Percentiles rank a stretch among this genome's conserved stretches.
Evolutionary conservation across 2,329 filamentous ascomycete species (phyloP).

Genomic region (Orbilia brochopaga): DNA sequence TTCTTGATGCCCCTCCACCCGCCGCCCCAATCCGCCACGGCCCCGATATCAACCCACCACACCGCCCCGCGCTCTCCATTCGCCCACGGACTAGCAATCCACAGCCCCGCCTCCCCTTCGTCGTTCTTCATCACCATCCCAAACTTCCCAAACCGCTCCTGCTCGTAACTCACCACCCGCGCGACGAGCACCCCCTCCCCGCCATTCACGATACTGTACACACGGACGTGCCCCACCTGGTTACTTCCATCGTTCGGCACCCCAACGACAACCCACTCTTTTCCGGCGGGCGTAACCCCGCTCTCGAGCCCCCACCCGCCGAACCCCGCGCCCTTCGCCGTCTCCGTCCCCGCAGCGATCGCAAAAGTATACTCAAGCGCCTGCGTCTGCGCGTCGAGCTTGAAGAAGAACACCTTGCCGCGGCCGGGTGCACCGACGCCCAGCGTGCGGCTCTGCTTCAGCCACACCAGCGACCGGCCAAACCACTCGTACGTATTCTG

Average conservation of each 20-base stretch:
- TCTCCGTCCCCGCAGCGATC: slow-evolving; percentile 5
- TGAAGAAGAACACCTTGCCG: slow-evolving; percentile 50
- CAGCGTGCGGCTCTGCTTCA: slow-evolving; percentile 17
- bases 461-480: slow-evolving; percentile 47
- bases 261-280: slow-evolving; percentile 52
- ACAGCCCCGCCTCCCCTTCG: slow-evolving; percentile 33
- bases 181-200: slow-evolving; percentile 25
- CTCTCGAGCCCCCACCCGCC: slow-evolving; percentile 47
- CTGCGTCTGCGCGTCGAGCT: slow-evolving; percentile 11
- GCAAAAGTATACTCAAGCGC: slow-evolving; percentile 18
- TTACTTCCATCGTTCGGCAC: slow-evolving; percentile 43
- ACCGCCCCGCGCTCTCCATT: slow-evolving; percentile 51
- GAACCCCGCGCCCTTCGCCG: slow-evolving; percentile 34
- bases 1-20: slow-evolving; percentile 5
- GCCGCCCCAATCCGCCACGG: slow-evolving; percentile 22
- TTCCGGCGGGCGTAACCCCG: slow-evolving; percentile 29
- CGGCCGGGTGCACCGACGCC: slow-evolving; percentile 51
- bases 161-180: slow-evolving; percentile 35
- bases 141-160: slow-evolving; percentile 51
- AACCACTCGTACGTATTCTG: slow-evolving; percentile 51
- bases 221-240: slow-evolving; percentile 49
- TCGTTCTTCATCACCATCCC: slow-evolving; percentile 51
- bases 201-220: slow-evolving; percentile 40
- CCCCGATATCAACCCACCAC: slow-evolving; percentile 54
- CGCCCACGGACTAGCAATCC: slow-evolving; percentile 52